These are phyloP conservation scores for Dovyalis caffra DNA, from an alignment of 345 rosid species.

Conservation along the genomic window DNA sequence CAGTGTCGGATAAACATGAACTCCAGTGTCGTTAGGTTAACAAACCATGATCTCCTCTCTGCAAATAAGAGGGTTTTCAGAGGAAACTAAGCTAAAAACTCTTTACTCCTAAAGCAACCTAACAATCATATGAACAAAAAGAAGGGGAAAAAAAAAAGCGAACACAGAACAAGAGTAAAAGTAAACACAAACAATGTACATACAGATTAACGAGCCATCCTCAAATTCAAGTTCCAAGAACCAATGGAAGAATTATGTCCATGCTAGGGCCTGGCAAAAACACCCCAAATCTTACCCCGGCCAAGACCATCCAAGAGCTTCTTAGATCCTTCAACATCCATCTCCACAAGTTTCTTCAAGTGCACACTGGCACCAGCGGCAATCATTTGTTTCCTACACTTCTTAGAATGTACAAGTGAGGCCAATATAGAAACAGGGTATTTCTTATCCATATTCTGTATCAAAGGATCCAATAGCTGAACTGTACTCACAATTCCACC, in stretches of 20 bases:
- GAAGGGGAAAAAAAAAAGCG: neutral
- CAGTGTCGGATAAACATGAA: constrained; percentile 12
- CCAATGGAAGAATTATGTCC: neutral
- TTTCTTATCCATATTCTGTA: constrained; percentile 56
- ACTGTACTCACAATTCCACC: constrained; percentile 59
- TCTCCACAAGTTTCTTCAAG: constrained; percentile 71
- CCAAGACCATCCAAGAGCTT: constrained; percentile 63
- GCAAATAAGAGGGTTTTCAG: constrained; percentile 19
- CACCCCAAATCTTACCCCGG: constrained; percentile 81
- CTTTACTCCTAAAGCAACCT: constrained; percentile 28
- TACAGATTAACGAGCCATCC: constrained; percentile 27
- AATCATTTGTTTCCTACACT: constrained; percentile 75
- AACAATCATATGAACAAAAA: constrained; percentile 47
- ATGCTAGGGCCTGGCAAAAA: constrained; percentile 57
- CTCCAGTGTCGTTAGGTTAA: constrained; percentile 33
- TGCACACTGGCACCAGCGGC: constrained; percentile 66
- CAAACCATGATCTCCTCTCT: constrained; percentile 35
- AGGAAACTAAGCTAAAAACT: constrained; percentile 19
- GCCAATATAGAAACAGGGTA: constrained; percentile 58
- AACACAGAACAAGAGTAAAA: constrained; percentile 14
- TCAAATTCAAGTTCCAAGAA: constrained; percentile 6
- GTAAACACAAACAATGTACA: constrained; percentile 41
- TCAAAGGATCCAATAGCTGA: constrained; percentile 60
- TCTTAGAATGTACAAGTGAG: constrained; percentile 59
- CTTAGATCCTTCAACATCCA: constrained; percentile 82